A percentile compares a stretch with the other conserved stretches of the same genome.
Evolutionary conservation across 768 basidiomycete genomes (phyloP).

Genomic region (Clitopilus passeckerianus): DNA sequence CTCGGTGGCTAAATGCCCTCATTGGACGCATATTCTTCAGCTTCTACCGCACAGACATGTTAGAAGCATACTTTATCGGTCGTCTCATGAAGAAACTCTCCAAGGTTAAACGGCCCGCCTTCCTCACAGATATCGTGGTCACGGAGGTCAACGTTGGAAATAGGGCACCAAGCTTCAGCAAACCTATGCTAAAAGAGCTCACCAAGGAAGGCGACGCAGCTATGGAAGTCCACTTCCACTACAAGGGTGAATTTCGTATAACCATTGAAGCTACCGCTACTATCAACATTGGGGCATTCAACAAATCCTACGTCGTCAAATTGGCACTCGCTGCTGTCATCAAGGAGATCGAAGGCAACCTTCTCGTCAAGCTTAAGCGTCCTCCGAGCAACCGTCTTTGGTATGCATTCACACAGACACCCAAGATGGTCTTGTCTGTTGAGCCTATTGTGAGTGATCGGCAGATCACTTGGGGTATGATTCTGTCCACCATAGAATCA

Average conservation of each 20-base stretch:
- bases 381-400: constrained; percentile 94
- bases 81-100: constrained; percentile 91
- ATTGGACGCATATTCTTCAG: constrained; percentile 91
- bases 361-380: constrained; percentile 86
- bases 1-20: constrained; percentile 96
- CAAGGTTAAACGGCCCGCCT: constrained; percentile 85
- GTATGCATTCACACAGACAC: constrained; percentile 91
- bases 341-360: constrained; percentile 86
- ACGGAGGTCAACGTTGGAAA: constrained; percentile 88
- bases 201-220: constrained; percentile 92
- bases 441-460: constrained; percentile 93
- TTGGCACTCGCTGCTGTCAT: constrained; percentile 85
- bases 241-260: constrained; percentile 85
- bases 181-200: constrained; percentile 97
- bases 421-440: constrained; percentile 83
- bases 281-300: constrained; percentile 76
- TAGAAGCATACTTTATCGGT: constrained; percentile 83
- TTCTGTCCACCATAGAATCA: constrained; percentile 84
- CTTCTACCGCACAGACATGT: constrained; percentile 75
- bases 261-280: constrained; percentile 88
- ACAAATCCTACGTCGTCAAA: constrained; percentile 88
- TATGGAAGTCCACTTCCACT: constrained; percentile 78
- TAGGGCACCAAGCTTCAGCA: constrained; percentile 81
- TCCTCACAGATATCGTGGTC: constrained; percentile 81
- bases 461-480: constrained; percentile 93